These are phyloP conservation scores for Cicer arietinum DNA, from an alignment of 306 rosid genomes.

Conservation along the genomic window DNA sequence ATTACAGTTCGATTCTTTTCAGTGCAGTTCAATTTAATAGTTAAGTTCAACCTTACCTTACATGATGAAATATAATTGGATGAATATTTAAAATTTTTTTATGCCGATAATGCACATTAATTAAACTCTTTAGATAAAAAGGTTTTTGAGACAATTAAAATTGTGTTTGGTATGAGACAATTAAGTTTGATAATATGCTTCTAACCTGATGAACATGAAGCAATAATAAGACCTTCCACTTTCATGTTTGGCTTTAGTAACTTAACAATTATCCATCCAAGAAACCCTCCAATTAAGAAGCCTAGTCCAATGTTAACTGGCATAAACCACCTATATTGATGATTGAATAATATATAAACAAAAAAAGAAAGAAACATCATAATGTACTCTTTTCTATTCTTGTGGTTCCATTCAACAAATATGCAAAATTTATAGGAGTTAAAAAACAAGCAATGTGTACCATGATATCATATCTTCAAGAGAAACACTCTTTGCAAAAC, in stretches of 20 bases:
- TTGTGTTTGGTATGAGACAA: neutral
- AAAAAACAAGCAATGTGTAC: constrained; percentile 43
- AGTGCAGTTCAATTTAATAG: no score
- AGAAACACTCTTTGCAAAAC: constrained; percentile 69
- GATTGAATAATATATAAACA: neutral
- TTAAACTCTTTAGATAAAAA: neutral
- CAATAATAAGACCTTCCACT: constrained; percentile 85
- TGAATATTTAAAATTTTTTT: no score
- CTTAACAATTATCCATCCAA: constrained; percentile 72
- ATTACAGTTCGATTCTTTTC: no score
- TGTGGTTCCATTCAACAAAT: neutral
- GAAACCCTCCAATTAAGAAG: constrained; percentile 76
- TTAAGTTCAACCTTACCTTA: no score
- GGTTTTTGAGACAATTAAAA: constrained; percentile 6
- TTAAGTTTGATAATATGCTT: constrained; percentile 17
- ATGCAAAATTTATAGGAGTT: neutral
- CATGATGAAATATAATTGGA: no score
- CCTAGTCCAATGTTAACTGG: constrained; percentile 74
- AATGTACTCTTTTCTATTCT: neutral
- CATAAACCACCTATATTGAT: constrained; percentile 89
- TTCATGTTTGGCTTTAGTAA: constrained; percentile 71
- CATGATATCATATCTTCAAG: constrained; percentile 78
- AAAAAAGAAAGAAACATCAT: neutral
- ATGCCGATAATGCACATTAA: no score
- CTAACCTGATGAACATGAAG: constrained; percentile 76